phyloP scores from a whole-genome alignment of 2,329 filamentous ascomycete species.

The Hypoxylon sp. region DNA sequence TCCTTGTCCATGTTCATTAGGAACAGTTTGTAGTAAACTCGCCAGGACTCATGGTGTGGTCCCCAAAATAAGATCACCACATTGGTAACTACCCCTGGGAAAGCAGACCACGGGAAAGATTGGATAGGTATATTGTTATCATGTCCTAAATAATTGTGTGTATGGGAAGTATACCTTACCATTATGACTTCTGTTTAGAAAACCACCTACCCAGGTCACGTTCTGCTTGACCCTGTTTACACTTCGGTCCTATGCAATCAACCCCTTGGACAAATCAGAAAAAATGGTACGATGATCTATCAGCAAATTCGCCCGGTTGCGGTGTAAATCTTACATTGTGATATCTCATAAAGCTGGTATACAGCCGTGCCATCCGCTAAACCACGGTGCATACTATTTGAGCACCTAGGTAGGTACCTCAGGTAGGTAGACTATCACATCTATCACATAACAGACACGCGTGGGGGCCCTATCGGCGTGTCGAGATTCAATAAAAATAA shows the following conservation, averaged over 20 bases:
- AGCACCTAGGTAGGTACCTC: too few species aligned
- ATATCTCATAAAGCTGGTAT: slow-evolving; percentile 9
- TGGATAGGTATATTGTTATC: background rate
- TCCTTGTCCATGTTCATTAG: background rate
- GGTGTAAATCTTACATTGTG: slow-evolving; percentile 1
- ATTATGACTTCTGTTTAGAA: background rate
- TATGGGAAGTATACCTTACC: background rate
- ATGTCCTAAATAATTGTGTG: background rate
- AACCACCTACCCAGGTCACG: background rate
- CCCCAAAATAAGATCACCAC: background rate
- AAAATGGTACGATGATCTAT: background rate
- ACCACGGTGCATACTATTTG: background rate
- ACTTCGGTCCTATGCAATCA: background rate
- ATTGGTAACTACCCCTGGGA: background rate
- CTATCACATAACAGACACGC: background rate
- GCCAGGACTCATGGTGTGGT: background rate
- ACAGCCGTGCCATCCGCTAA: slow-evolving; percentile 10
- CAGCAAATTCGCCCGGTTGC: background rate
- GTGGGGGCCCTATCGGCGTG: background rate
- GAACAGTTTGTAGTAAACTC: background rate
- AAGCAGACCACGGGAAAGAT: background rate
- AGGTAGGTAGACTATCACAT: too few species aligned
- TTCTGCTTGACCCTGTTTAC: background rate
- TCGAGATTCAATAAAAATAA: background rate
- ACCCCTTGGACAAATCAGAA: background rate